Conservation (phyloP, 257 asterid species). For the Fraxinus anomala region DNA sequence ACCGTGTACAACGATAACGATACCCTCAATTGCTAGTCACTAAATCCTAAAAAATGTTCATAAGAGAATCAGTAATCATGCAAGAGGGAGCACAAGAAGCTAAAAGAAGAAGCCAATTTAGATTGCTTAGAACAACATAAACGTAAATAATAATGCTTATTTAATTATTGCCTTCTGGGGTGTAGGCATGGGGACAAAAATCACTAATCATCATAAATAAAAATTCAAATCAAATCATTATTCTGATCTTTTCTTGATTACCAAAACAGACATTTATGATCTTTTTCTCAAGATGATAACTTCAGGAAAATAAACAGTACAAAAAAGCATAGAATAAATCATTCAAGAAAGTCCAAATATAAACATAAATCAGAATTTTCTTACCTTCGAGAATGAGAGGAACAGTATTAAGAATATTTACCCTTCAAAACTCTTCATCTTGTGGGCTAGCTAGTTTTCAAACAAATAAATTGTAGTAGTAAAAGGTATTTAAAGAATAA, state of each 20-base stretch:
- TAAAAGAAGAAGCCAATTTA: not conserved
- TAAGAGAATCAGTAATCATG: not conserved
- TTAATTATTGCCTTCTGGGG: constrained; percentile 10
- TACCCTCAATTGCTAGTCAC: not conserved
- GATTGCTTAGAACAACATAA: constrained; percentile 2
- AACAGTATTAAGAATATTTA: constrained; percentile 13
- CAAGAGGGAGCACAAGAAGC: not conserved
- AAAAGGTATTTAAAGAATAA: constrained; percentile 20
- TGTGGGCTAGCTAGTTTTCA: constrained; percentile 25
- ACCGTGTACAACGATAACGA: not conserved
- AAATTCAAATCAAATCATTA: constrained; percentile 16
- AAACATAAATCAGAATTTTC: not conserved
- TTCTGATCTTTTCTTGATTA: constrained; percentile 11
- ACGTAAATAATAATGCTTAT: constrained; percentile 5
- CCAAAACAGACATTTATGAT: not conserved
- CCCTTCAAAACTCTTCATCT: constrained; percentile 18
- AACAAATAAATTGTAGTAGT: constrained; percentile 25
- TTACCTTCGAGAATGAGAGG: constrained; percentile 33
- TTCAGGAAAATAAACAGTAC: not conserved
- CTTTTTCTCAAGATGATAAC: not conserved
- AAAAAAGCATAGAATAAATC: not conserved
- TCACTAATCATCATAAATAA: constrained; percentile 26
- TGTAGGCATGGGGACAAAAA: constrained; percentile 33
- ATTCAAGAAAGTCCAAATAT: not conserved
- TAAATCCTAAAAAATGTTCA: not conserved